A percentile compares a stretch with the other conserved stretches of the same genome.
phyloP scores from a whole-genome alignment of 108 stramenopile species.

The Fragilaria crotonensis region DNA sequence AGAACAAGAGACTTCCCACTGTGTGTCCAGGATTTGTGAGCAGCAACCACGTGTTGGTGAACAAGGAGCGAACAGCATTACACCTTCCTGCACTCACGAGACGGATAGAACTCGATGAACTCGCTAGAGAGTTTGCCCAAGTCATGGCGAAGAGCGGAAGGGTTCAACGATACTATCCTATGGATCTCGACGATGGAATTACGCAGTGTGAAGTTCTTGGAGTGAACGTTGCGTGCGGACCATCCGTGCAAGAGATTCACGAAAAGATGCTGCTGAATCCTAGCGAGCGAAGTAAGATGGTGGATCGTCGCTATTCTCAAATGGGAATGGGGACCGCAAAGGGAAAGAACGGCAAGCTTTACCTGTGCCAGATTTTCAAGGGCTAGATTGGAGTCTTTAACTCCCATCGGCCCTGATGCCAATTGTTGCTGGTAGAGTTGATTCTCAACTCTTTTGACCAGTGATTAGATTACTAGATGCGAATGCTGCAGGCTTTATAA shows the following conservation, averaged over 20 bases:
- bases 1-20: neutral
- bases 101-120: constrained; percentile 19
- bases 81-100: constrained; percentile 18
- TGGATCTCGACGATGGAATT: neutral
- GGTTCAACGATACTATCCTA: constrained; percentile 13
- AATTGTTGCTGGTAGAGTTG: no score
- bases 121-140: constrained; percentile 25
- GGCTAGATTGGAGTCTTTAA: constrained; percentile 18
- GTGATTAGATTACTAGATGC: no score
- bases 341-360: constrained; percentile 19
- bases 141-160: constrained; percentile 17
- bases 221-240: constrained; percentile 25
- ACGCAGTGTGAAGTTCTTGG: constrained; percentile 9
- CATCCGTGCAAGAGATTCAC: constrained; percentile 17
- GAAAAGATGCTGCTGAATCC: constrained; percentile 17
- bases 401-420: no score
- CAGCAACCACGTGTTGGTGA: constrained; percentile 34
- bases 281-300: constrained; percentile 27
- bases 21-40: neutral
- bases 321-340: constrained; percentile 34
- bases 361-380: constrained; percentile 31
- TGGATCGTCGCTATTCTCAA: constrained; percentile 19
- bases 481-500: no score
- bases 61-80: constrained; percentile 20
- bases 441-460: no score